phyloP scores from a whole-genome alignment of 208 protist genomes.

The Crithidia brevicula region DNA sequence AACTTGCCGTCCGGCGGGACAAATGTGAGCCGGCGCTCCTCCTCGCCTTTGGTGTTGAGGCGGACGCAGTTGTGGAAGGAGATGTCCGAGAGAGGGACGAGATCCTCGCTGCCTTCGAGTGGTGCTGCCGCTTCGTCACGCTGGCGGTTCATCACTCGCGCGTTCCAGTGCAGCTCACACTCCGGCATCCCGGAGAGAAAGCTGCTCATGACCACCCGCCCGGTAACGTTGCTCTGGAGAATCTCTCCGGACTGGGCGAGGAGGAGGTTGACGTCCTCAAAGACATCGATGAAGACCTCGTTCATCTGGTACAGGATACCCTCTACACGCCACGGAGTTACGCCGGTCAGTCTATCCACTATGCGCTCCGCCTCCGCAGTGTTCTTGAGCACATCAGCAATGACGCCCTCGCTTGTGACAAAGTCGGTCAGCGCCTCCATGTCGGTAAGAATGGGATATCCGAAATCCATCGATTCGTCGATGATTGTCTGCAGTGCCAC shows the following conservation, averaged over 20 bases:
- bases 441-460: slow-evolving; percentile 96
- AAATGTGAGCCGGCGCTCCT: slow-evolving; percentile 79
- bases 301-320: slow-evolving; percentile 96
- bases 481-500: slow-evolving; percentile 97
- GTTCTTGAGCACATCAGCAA: slow-evolving; percentile 51
- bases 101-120: slow-evolving; percentile 15
- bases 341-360: slow-evolving; percentile 91
- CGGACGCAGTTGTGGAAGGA: slow-evolving; percentile 98
- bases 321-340: slow-evolving; percentile 92
- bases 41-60: slow-evolving; percentile 91
- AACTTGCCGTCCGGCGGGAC: slow-evolving; percentile 98
- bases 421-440: slow-evolving; percentile 90
- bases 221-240: slow-evolving; percentile 93
- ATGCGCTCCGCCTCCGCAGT: slow-evolving; percentile 50
- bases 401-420: slow-evolving; percentile 83
- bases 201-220: slow-evolving; percentile 95
- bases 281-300: slow-evolving; percentile 98
- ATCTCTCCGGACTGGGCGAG: slow-evolving; percentile 92
- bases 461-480: slow-evolving; percentile 99
- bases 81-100: slow-evolving; percentile 93
- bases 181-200: slow-evolving; percentile 99
- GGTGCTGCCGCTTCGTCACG: slow-evolving; percentile 8
- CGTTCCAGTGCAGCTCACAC: slow-evolving; percentile 97
- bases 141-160: slow-evolving; percentile 38
- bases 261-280: slow-evolving; percentile 97